Conservation (phyloP, 495 filamentous ascomycete species). For the Lasiosphaeria ovina region DNA sequence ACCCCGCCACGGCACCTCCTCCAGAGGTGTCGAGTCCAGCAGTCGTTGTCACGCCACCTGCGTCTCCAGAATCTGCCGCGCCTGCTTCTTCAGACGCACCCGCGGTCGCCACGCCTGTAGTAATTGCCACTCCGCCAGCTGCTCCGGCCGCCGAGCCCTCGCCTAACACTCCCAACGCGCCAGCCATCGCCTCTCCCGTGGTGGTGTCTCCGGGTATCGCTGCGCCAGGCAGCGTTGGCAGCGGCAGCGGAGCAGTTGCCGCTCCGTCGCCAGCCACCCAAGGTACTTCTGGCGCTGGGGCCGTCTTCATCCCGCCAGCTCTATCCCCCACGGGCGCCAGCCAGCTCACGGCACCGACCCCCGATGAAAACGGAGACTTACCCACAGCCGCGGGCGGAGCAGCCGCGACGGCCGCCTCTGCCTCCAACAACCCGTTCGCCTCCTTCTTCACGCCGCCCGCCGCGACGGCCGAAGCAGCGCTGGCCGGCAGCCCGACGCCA, state of each 20-base stretch:
- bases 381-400: neutral
- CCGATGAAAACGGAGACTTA: too few relatives aligned
- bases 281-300: neutral
- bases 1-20: too few relatives aligned
- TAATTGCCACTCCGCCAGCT: neutral
- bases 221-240: neutral
- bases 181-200: neutral
- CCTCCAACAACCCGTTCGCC: conserved; percentile 16
- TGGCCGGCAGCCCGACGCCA: conserved; percentile 1
- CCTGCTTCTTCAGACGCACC: neutral
- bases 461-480: conserved; percentile 13
- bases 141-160: neutral
- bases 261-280: neutral
- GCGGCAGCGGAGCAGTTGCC: neutral
- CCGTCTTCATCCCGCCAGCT: too few relatives aligned
- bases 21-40: neutral
- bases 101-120: too few relatives aligned
- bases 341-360: too few relatives aligned
- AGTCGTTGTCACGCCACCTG: neutral
- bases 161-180: neutral
- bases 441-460: conserved; percentile 21
- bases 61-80: neutral
- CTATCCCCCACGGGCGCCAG: too few relatives aligned
- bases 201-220: neutral
- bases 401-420: neutral